These are phyloP conservation scores for Paradendryphiella salina DNA, from an alignment of 2,329 filamentous ascomycete genomes.

Conservation along the genomic window DNA sequence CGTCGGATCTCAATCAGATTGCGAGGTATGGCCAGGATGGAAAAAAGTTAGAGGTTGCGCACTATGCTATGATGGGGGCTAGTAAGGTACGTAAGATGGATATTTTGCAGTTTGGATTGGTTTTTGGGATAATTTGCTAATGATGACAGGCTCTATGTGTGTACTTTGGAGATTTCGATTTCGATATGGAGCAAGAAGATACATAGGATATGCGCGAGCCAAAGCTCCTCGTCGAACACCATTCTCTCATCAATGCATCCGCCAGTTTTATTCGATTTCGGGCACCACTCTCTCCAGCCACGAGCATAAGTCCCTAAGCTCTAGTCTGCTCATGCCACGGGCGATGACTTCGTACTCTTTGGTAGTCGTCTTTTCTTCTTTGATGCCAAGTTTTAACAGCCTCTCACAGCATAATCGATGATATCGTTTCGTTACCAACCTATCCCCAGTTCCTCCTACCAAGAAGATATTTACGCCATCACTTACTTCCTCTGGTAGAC, in stretches of 20 bases:
- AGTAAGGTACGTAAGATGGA: constrained; percentile 68
- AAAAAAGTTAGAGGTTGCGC: constrained; percentile 51
- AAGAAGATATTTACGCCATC: constrained; percentile 51
- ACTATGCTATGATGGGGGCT: constrained; percentile 89
- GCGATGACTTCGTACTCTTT: constrained; percentile 56
- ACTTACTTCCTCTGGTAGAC: constrained; percentile 39
- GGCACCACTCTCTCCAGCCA: constrained; percentile 51
- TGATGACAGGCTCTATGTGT: constrained; percentile 58
- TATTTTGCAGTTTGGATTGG: background rate
- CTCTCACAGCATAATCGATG: constrained; percentile 50
- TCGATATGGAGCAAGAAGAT: constrained; percentile 30
- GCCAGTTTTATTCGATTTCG: background rate
- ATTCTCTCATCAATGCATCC: background rate
- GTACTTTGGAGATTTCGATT: constrained; percentile 59
- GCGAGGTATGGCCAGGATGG: constrained; percentile 39
- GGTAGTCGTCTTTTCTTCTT: constrained; percentile 45
- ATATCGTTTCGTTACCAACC: constrained; percentile 52
- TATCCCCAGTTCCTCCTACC: constrained; percentile 53
- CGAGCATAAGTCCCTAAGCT: constrained; percentile 53
- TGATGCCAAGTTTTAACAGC: constrained; percentile 47
- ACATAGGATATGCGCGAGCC: background rate
- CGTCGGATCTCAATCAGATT: constrained; percentile 46
- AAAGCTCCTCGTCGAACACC: background rate
- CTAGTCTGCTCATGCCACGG: constrained; percentile 49
- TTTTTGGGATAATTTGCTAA: background rate